Percentiles rank a stretch among this genome's conserved stretches.
These are phyloP conservation scores for Scedosporium minutisporum DNA, from an alignment of 2,329 filamentous ascomycete genomes.

Conservation along the genomic window DNA sequence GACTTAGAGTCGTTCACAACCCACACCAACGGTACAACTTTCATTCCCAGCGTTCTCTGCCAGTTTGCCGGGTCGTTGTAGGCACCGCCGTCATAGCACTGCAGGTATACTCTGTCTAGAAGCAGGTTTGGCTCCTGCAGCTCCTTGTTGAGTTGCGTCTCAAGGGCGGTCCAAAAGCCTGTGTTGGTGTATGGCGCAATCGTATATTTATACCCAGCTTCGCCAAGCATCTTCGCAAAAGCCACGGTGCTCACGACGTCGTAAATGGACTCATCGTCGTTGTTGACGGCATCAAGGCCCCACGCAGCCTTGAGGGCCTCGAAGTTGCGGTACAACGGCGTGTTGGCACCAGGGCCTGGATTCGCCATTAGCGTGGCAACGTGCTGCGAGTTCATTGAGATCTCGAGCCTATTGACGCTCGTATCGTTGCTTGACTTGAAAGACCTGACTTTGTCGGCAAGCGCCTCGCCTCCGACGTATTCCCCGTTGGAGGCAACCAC, in stretches of 20 bases:
- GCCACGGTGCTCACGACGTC: constrained; percentile 29
- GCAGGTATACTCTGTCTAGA: constrained; percentile 31
- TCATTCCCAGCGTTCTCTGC: constrained; percentile 26
- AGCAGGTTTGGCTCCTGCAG: constrained; percentile 13
- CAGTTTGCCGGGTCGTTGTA: constrained; percentile 28
- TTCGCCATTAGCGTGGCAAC: constrained; percentile 26
- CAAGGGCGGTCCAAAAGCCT: constrained; percentile 25
- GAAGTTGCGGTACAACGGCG: constrained; percentile 29
- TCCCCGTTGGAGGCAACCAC: constrained; percentile 24
- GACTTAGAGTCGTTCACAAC: constrained; percentile 37
- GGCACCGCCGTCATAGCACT: constrained; percentile 35
- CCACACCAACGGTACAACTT: constrained; percentile 33
- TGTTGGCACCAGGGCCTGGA: constrained; percentile 22
- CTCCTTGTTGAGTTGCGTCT: constrained; percentile 19
- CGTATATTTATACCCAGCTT: constrained; percentile 31
- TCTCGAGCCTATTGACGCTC: constrained; percentile 27
- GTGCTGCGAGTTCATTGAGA: constrained; percentile 33
- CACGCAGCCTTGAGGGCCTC: constrained; percentile 28
- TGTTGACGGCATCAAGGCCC: constrained; percentile 34
- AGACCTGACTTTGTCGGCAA: constrained; percentile 31
- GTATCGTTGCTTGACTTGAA: constrained; percentile 24
- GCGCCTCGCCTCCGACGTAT: constrained; percentile 38
- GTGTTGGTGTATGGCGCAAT: constrained; percentile 31
- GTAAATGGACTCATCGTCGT: constrained; percentile 35
- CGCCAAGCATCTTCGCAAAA: constrained; percentile 31